Conservation (phyloP, 441 rosid species). For the Daphne laureola region DNA sequence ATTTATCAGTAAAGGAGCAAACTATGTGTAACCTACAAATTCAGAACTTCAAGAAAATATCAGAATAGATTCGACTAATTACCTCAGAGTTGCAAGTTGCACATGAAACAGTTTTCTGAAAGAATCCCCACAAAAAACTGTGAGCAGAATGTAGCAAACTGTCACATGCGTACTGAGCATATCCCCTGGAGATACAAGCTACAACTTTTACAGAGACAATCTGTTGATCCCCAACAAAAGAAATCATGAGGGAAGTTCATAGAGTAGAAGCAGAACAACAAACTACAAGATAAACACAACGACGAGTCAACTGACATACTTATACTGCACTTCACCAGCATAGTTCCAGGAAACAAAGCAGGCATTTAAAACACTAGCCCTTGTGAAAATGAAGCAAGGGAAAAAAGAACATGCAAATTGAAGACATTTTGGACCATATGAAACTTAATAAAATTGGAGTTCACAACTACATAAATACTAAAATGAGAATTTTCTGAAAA, state of each 20-base stretch:
- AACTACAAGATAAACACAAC: background rate
- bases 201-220: constrained; percentile 53
- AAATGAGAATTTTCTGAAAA: background rate
- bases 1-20: constrained; percentile 16
- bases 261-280: background rate
- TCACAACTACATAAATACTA: background rate
- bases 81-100: constrained; percentile 67
- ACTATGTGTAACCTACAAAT: constrained; percentile 2
- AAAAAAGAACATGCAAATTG: too few species aligned
- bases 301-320: too few species aligned
- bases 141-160: constrained; percentile 37
- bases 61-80: constrained; percentile 14
- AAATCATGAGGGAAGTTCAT: background rate
- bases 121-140: constrained; percentile 64
- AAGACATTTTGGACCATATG: too few species aligned
- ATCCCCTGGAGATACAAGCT: constrained; percentile 53
- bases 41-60: background rate
- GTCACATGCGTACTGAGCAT: constrained; percentile 35
- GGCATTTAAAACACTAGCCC: too few species aligned
- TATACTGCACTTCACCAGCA: too few species aligned
- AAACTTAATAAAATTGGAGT: too few species aligned
- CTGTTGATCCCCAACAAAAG: constrained; percentile 37
- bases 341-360: too few species aligned
- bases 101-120: constrained; percentile 42
- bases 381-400: too few species aligned